These are phyloP conservation scores for Ophiostoma novo-ulmi DNA, from an alignment of 2,329 filamentous ascomycete genomes.

Conservation along the genomic window DNA sequence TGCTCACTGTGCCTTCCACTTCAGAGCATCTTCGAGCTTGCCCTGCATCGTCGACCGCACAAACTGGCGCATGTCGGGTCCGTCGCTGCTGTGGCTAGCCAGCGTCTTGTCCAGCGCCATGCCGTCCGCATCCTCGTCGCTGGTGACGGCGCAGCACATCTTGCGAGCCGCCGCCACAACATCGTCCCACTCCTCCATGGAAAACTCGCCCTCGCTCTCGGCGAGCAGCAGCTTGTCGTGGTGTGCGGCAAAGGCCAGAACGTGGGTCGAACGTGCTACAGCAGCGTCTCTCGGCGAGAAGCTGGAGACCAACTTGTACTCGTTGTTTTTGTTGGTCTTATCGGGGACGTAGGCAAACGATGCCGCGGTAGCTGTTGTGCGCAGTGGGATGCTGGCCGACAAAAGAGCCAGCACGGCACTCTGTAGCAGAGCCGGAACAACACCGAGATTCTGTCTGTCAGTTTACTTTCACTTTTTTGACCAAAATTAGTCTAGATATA, in stretches of 20 bases:
- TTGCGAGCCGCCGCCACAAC: conserved; percentile 60
- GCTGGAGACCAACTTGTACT: conserved; percentile 45
- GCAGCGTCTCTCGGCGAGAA: conserved; percentile 60
- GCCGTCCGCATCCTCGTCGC: conserved; percentile 25
- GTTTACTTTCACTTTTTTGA: neutral
- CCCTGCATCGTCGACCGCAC: conserved; percentile 56
- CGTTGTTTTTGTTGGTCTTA: conserved; percentile 35
- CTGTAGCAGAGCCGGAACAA: conserved; percentile 79
- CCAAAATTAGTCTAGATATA: neutral
- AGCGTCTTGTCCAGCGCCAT: neutral
- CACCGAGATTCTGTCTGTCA: conserved; percentile 62
- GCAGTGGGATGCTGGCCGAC: conserved; percentile 72
- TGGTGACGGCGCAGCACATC: conserved; percentile 51
- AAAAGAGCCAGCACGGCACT: conserved; percentile 72
- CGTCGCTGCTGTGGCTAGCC: conserved; percentile 44
- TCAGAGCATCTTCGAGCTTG: conserved; percentile 49
- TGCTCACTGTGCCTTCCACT: conserved; percentile 45
- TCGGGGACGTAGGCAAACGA: conserved; percentile 57
- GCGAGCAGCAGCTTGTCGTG: conserved; percentile 67
- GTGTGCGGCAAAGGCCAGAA: conserved; percentile 73
- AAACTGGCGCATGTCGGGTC: conserved; percentile 54
- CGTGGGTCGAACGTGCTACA: conserved; percentile 66
- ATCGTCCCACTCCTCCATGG: conserved; percentile 67
- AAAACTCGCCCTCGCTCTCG: conserved; percentile 78
- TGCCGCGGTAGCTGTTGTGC: conserved; percentile 62